These are phyloP conservation scores for Corylus heterophylla DNA, from an alignment of 306 rosid species.

Conservation along the genomic window DNA sequence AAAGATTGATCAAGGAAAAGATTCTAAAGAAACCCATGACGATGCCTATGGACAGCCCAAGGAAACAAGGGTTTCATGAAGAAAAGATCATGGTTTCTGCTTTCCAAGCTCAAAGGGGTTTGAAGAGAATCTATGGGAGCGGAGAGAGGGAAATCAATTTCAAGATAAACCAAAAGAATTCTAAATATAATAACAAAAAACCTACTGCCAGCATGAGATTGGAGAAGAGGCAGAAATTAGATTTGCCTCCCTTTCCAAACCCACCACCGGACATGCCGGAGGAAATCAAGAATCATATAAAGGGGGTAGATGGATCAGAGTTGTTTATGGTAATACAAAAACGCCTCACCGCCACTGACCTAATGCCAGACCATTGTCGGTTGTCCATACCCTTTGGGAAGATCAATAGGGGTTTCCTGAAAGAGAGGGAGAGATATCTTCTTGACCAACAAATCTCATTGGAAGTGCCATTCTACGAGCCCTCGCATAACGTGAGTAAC, in stretches of 20 bases:
- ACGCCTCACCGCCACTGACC: background rate
- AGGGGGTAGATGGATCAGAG: background rate
- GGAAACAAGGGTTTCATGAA: no score
- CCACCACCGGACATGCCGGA: background rate
- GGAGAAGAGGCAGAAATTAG: background rate
- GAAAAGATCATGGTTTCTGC: no score
- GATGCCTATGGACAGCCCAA: no score
- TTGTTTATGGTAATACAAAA: background rate
- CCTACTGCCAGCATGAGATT: background rate
- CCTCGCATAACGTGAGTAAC: background rate
- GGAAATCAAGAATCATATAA: background rate
- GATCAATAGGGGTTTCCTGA: background rate
- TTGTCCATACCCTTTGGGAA: background rate
- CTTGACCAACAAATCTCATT: background rate
- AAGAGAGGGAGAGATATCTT: background rate
- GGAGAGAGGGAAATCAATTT: background rate
- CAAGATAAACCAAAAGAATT: background rate
- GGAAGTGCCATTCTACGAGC: background rate
- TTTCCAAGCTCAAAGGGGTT: no score
- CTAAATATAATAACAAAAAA: no score
- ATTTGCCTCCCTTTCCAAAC: background rate
- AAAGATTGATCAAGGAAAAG: no score
- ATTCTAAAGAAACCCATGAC: no score
- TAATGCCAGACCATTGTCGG: background rate
- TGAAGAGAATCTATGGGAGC: no score